These are phyloP conservation scores for Penicillium aurantiogriseum DNA, from an alignment of 2,329 filamentous ascomycete species.

Conservation along the genomic window DNA sequence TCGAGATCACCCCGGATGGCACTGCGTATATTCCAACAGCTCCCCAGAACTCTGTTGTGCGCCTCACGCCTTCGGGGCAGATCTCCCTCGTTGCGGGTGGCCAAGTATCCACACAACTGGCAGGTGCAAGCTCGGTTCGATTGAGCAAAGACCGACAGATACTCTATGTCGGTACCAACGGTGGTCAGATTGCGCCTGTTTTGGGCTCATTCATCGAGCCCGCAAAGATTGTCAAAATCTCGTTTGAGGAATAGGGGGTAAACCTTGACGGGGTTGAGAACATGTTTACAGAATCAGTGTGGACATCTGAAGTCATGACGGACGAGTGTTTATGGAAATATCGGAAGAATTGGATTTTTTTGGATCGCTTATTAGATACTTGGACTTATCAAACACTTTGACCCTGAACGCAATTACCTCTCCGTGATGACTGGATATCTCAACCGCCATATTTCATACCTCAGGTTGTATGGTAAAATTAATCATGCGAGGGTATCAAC, in stretches of 20 bases:
- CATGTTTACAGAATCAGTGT: not conserved
- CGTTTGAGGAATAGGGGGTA: constrained; percentile 1
- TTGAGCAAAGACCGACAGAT: constrained; percentile 16
- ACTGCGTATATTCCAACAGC: constrained; percentile 24
- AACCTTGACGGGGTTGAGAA: not conserved
- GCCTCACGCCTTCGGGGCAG: constrained; percentile 21
- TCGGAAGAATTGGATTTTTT: not conserved
- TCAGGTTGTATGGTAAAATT: not conserved
- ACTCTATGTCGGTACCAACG: constrained; percentile 27
- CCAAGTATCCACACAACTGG: constrained; percentile 22
- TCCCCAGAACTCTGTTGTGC: constrained; percentile 26
- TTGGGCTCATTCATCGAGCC: constrained; percentile 25
- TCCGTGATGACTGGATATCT: not conserved
- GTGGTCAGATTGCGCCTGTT: constrained; percentile 25
- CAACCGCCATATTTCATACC: not conserved
- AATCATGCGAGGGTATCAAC: not conserved
- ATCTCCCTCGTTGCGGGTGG: constrained; percentile 24
- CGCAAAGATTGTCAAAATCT: constrained; percentile 21
- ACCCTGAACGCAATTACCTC: not conserved
- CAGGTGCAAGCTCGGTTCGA: constrained; percentile 20
- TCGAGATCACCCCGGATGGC: constrained; percentile 22
- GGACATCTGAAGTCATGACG: not conserved
- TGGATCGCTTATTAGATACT: not conserved
- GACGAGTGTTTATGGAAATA: not conserved
- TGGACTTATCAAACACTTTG: not conserved